Evolutionary conservation across 2,329 filamentous ascomycete species (phyloP), one percentile per base, ranked within the genome.

Genomic region (Grosmannia serpens): DNA sequence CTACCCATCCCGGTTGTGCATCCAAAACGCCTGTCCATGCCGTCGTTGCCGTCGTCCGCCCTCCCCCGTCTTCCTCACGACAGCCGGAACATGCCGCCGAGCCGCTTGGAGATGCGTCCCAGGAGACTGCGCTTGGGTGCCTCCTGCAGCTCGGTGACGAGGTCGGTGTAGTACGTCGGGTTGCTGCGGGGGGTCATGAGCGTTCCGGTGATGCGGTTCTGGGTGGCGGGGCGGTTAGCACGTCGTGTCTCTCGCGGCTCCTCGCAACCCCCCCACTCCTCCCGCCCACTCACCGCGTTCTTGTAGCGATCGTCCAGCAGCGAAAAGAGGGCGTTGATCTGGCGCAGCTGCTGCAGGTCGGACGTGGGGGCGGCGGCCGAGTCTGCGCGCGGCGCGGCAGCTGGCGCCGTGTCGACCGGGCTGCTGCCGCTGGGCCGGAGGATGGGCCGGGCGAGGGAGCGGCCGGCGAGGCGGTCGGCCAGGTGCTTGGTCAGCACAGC

Each of bases 81-180:
- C 59, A 85, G 71, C 60, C 84, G 74, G 61, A 87, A 76, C 70
- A 84, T 75, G 13, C 84, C 84, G 61, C 78, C 77, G 62, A 85
- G 66, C 61, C 75, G 75, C 66, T 85, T 80, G 61, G 73, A 70
- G 55, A 83, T 60, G 57, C 78, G 74, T 55, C 77, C 74, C 26
- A 80, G 66, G 72, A 76, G 83, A 9, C 77, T 77, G 59, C 84
- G 72, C 47, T 73, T 78, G 2, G 84, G 85, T 4, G 81, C 84
- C 64, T 80, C 80, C 41, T 86, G 80, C 27, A 88, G 75, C 68
- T 88, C 85, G 57, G 71, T 74, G 1, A 86, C 67, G 33, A 88
- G 69, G 62, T 85, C 80, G 24, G 73, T 69, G 66, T 85, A 88
- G 67, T 88, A 85, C 0, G 77, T 80, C 44, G 84, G 84, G 63